Conservation (phyloP, 257 asterid species). For the Solanum bulbocastanum region DNA sequence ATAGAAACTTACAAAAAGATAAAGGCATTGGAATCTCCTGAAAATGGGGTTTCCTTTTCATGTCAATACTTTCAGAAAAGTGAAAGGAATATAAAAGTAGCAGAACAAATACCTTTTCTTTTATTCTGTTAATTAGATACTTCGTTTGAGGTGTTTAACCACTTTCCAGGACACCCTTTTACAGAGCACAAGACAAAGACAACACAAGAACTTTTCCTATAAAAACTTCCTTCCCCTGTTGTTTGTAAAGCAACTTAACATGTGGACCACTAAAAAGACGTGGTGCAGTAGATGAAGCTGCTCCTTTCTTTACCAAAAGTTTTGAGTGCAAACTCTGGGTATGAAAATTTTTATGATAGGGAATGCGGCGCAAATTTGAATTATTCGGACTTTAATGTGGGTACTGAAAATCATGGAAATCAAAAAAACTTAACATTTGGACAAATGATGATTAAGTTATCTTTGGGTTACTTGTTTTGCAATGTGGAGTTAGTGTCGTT, state of each 20-base stretch:
- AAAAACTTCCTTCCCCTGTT: constrained; percentile 24
- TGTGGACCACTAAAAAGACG: not conserved
- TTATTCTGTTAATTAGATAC: not conserved
- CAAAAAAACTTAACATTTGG: constrained; percentile 4
- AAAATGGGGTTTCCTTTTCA: not conserved
- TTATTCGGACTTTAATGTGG: fast-evolving
- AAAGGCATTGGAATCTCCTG: constrained; percentile 1
- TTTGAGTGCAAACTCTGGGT: no score
- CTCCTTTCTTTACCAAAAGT: not conserved
- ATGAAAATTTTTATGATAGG: no score
- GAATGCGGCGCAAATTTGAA: no score
- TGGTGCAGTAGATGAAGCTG: not conserved
- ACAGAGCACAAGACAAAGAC: constrained; percentile 10
- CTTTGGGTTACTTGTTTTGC: not conserved
- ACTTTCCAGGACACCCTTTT: constrained; percentile 17
- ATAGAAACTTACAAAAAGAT: not conserved
- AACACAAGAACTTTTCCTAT: constrained; percentile 1
- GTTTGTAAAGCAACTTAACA: constrained; percentile 19
- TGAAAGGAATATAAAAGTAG: not conserved
- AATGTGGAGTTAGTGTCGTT: not conserved
- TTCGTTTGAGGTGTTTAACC: not conserved
- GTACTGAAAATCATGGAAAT: not conserved
- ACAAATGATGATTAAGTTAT: not conserved
- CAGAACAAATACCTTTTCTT: not conserved
- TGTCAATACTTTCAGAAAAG: not conserved